Percentiles rank a stretch among this genome's conserved stretches.
Evolutionary conservation across 2,329 filamentous ascomycete genomes (phyloP).

Genomic region (Orbilia javanica): DNA sequence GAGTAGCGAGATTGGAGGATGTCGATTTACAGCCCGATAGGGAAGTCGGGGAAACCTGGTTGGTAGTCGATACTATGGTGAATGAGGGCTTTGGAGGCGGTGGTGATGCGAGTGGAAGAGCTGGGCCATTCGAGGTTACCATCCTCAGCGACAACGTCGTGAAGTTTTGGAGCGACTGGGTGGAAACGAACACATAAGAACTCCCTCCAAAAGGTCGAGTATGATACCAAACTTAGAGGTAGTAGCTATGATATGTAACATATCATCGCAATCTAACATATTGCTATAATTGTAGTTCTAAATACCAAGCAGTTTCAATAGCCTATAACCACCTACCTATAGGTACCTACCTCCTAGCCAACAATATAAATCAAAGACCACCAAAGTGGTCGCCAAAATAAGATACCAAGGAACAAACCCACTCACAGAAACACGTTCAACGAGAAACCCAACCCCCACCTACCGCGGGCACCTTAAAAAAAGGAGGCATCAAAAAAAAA

Average conservation of each 20-base stretch:
- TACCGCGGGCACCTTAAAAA: too few relatives aligned
- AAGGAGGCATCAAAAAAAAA: too few relatives aligned
- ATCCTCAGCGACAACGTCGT: constrained; percentile 53
- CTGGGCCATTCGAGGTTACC: constrained; percentile 47
- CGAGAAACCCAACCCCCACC: too few relatives aligned
- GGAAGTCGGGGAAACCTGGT: constrained; percentile 50
- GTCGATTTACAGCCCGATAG: constrained; percentile 54
- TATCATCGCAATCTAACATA: background rate
- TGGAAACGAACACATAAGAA: constrained; percentile 28
- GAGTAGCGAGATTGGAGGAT: constrained; percentile 51
- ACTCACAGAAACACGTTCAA: too few relatives aligned
- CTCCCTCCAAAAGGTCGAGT: background rate
- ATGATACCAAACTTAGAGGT: background rate
- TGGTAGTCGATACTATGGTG: constrained; percentile 57
- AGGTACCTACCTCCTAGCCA: too few relatives aligned
- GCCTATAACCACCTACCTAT: too few relatives aligned
- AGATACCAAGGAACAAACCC: too few relatives aligned
- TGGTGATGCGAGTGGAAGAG: background rate
- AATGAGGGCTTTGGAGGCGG: constrained; percentile 23
- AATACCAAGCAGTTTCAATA: background rate
- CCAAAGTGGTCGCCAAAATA: too few relatives aligned
- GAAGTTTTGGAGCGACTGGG: constrained; percentile 41
- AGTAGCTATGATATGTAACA: background rate
- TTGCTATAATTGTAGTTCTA: too few relatives aligned
- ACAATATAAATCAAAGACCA: background rate